phyloP scores from a whole-genome alignment of 306 rosid genomes.

The Dalbergia cochinchinensis region DNA sequence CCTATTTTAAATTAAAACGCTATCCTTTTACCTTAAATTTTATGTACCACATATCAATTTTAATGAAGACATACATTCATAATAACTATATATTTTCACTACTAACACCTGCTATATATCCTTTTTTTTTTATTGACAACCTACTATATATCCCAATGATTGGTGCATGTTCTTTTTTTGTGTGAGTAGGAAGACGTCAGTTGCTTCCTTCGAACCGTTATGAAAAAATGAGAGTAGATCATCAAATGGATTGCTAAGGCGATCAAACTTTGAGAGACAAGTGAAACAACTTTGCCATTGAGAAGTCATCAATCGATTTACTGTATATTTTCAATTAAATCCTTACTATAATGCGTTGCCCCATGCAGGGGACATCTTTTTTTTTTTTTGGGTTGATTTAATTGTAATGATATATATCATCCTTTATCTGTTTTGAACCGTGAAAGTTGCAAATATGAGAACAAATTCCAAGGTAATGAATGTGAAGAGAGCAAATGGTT shows the following conservation, averaged over 20 bases:
- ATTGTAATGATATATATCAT: conserved; percentile 23
- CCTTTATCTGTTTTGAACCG: conserved; percentile 32
- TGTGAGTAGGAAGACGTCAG: too few relatives aligned
- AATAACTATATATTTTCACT: too few relatives aligned
- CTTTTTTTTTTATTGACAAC: too few relatives aligned
- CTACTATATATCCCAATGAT: too few relatives aligned
- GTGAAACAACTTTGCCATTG: conserved; percentile 5
- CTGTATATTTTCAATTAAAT: not conserved
- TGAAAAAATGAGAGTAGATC: not conserved
- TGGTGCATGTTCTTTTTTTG: too few relatives aligned
- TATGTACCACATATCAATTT: too few relatives aligned
- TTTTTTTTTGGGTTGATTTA: conserved; percentile 3
- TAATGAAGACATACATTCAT: too few relatives aligned
- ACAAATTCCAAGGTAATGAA: conserved; percentile 29
- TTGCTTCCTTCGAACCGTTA: not conserved
- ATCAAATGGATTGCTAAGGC: conserved; percentile 25
- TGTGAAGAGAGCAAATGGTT: conserved; percentile 9
- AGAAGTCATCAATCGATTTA: not conserved
- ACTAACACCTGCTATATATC: too few relatives aligned
- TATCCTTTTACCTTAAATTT: too few relatives aligned
- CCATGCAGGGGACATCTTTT: conserved; percentile 1
- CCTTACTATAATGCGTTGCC: not conserved
- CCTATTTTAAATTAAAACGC: too few relatives aligned
- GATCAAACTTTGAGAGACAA: not conserved
- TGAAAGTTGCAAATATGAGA: conserved; percentile 20